Base-by-base conservation (phyloP, 805 yeast species). In the Wickerhamiella occidentalis region DNA sequence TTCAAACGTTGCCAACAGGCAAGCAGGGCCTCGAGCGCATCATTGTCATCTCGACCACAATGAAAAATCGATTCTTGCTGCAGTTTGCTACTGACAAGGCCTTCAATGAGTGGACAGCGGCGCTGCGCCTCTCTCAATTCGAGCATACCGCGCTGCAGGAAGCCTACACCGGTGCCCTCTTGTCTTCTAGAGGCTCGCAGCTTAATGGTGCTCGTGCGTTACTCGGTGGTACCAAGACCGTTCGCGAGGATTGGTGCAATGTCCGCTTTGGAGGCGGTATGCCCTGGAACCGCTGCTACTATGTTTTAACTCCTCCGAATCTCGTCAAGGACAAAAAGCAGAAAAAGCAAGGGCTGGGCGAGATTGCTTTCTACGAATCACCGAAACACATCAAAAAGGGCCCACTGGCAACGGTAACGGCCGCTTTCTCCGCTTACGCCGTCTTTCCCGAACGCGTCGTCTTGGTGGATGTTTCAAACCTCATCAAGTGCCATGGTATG, bases 281-380 rank as follows among this genome's bases (percentile, higher is more conserved):
- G 94, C 95, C 96, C 1, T 92, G 96, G 96, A 84, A 81, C 61
- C 75, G 94, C 52, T 90, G 96, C 61, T 92, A 77, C 69, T 90
- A 95, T 2, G 95, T 88, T 9, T 76, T 90, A 50, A 88, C 56
- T 68, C 87, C 58, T 55, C 69, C 35, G 61, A 58, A 79, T 64
- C 55, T 66, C 59, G 48, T 58, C 36, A 58, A 69, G 61, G 67
- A 59, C 62, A 75, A 67, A 64, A 66, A 58, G 55, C 73, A 64
- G 56, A 64, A 65, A 44, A 58, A 62, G 38, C 70, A 75, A 7
- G 55, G 56, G 3, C 52, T 56, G 12, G 96, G 96, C 26, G 73
- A 79, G 56, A 77, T 86, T 21, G 69, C 77, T n/a, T 82, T 92
- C 56, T 92, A 76, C 66, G 94, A 86, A 64, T 80, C 74, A 59